Evolutionary conservation across 768 basidiomycete species (phyloP).

Genomic region (Rhodosporidiobolus sp.): DNA sequence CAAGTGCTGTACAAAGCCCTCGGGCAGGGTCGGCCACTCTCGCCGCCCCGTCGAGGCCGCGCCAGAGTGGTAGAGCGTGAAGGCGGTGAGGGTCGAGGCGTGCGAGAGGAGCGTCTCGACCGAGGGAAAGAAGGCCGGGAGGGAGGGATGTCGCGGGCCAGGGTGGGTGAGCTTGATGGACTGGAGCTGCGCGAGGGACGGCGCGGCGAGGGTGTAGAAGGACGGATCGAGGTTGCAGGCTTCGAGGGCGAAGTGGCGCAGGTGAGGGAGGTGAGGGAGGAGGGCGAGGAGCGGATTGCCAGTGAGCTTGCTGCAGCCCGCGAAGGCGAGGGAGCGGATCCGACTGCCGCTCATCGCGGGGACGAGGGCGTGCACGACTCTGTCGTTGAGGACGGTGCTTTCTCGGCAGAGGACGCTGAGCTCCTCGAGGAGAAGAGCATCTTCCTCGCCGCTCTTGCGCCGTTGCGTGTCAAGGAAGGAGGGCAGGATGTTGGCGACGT

Average conservation of each 20-base stretch:
- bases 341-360: constrained; percentile 4
- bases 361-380: neutral
- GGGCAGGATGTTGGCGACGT: constrained; percentile 25
- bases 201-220: constrained; percentile 22
- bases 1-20: neutral
- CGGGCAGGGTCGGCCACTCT: constrained; percentile 27
- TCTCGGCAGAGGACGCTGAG: constrained; percentile 37
- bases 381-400: constrained; percentile 26
- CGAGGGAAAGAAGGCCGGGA: constrained; percentile 26
- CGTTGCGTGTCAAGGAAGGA: constrained; percentile 1
- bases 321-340: constrained; percentile 26
- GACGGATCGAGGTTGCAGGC: constrained; percentile 20
- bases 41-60: constrained; percentile 1
- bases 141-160: constrained; percentile 19
- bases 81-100: constrained; percentile 1
- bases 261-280: constrained; percentile 12
- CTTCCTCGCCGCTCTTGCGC: neutral
- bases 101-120: constrained; percentile 16
- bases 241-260: constrained; percentile 37
- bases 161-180: constrained; percentile 38
- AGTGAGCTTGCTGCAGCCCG: constrained; percentile 32
- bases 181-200: constrained; percentile 8
- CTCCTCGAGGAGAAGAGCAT: constrained; percentile 19
- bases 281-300: constrained; percentile 5
- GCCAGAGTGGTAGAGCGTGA: constrained; percentile 37